These are phyloP conservation scores for Microdochium bolleyi DNA, from an alignment of 2,329 filamentous ascomycete species.

Conservation along the genomic window DNA sequence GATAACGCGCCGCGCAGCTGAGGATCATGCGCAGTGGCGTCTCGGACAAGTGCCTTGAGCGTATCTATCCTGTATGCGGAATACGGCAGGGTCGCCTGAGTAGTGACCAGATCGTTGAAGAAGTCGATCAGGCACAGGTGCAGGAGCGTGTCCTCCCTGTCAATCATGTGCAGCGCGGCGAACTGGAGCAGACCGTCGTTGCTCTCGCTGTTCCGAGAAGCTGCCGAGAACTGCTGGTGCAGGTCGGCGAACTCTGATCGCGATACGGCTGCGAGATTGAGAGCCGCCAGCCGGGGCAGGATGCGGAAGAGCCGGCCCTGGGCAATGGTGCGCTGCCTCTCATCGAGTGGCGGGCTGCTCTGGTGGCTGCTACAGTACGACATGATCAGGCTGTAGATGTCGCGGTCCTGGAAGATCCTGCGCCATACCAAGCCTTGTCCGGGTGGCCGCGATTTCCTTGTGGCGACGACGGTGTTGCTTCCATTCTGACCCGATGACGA, in stretches of 20 bases:
- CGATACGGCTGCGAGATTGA: constrained; percentile 34
- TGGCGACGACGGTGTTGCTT: constrained; percentile 25
- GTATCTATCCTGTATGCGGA: constrained; percentile 25
- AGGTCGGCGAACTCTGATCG: constrained; percentile 26
- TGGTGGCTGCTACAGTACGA: constrained; percentile 24
- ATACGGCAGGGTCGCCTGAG: constrained; percentile 33
- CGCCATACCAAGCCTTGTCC: constrained; percentile 48
- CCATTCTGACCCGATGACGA: constrained; percentile 15
- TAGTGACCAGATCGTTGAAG: constrained; percentile 39
- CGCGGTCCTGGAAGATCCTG: constrained; percentile 36
- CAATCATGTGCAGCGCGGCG: constrained; percentile 43
- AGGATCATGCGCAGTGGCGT: constrained; percentile 30
- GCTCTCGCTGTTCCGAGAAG: background rate
- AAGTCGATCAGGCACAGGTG: constrained; percentile 44
- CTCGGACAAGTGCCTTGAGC: constrained; percentile 29
- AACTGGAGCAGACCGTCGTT: constrained; percentile 36
- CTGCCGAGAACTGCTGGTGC: background rate
- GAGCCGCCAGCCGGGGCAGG: constrained; percentile 38
- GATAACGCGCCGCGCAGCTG: constrained; percentile 28
- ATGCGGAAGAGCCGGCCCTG: constrained; percentile 45
- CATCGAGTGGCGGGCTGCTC: constrained; percentile 11
- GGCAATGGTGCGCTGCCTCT: constrained; percentile 37
- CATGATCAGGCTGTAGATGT: constrained; percentile 37
- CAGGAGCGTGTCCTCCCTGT: constrained; percentile 39
- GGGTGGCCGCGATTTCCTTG: constrained; percentile 16